Percentiles rank a stretch among this genome's conserved stretches.
These are phyloP conservation scores for Annulohypoxylon moriforme DNA, from an alignment of 495 filamentous ascomycete genomes.

Conservation along the genomic window DNA sequence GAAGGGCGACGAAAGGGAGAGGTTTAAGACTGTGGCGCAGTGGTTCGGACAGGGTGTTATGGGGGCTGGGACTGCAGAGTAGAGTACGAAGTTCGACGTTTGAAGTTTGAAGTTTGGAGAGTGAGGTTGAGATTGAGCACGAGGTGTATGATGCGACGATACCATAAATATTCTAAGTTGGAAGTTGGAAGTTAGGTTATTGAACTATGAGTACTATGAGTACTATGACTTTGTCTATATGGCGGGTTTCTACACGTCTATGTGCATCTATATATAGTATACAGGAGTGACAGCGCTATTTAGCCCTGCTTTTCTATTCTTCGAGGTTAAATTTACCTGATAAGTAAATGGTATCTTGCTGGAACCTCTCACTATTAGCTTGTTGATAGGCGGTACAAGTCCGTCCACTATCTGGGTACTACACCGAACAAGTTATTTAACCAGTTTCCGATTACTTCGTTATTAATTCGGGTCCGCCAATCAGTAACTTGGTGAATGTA, in stretches of 20 bases:
- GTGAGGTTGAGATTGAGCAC: background rate
- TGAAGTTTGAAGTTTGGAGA: background rate
- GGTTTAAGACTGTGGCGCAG: conserved; percentile 88
- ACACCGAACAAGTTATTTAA: conserved; percentile 53
- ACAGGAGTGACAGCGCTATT: background rate
- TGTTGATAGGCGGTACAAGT: background rate
- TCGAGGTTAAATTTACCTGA: background rate
- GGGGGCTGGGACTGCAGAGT: conserved; percentile 60
- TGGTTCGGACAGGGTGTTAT: conserved; percentile 97
- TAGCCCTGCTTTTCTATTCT: background rate
- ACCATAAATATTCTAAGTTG: background rate
- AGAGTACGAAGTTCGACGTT: too few relatives aligned
- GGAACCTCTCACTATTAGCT: too few relatives aligned
- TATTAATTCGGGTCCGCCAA: conserved; percentile 48
- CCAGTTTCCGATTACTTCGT: conserved; percentile 46
- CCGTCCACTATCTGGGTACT: background rate
- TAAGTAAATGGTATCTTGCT: too few relatives aligned
- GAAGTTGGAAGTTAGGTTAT: conserved; percentile 5
- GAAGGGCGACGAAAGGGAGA: conserved; percentile 83
- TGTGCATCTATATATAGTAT: background rate
- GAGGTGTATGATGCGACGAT: conserved; percentile 6
- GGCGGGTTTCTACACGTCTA: conserved; percentile 2
- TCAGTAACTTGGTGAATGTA: conserved; percentile 55
- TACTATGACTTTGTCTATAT: conserved; percentile 9
- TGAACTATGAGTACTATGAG: conserved; percentile 8